A percentile compares a stretch with the other conserved stretches of the same genome.
Conservation (phyloP, 2,329 filamentous ascomycete genomes). For the Verticillium isaacii region DNA sequence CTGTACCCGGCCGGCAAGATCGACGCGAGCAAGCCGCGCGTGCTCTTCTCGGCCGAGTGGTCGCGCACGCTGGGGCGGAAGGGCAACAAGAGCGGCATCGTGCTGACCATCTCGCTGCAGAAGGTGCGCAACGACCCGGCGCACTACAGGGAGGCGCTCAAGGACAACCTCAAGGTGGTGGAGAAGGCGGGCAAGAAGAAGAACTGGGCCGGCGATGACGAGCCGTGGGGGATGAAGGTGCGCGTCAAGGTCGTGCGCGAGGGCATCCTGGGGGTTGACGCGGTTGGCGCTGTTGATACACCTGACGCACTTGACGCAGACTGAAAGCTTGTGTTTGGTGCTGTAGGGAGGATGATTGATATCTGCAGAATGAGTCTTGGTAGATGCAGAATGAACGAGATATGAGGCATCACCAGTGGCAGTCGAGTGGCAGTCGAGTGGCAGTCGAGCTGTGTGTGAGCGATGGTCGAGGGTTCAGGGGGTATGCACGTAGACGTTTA, state of each 20-base stretch:
- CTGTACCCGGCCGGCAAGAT: conserved; percentile 58
- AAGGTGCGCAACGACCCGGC: conserved; percentile 29
- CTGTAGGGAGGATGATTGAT: too few species aligned
- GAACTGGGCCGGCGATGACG: conserved; percentile 37
- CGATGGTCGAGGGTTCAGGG: too few species aligned
- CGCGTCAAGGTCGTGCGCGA: conserved; percentile 27
- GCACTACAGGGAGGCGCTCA: conserved; percentile 33
- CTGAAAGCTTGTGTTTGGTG: not conserved
- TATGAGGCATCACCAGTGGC: too few species aligned
- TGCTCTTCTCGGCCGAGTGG: conserved; percentile 36
- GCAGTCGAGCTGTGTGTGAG: too few species aligned
- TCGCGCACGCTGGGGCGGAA: conserved; percentile 32
- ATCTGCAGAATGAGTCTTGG: too few species aligned
- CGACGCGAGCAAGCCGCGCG: conserved; percentile 27
- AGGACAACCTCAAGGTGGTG: conserved; percentile 33
- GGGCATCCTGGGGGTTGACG: conserved; percentile 13
- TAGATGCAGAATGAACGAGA: too few species aligned
- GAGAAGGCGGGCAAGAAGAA: conserved; percentile 58
- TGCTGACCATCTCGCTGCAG: conserved; percentile 37
- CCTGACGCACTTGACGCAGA: too few species aligned
- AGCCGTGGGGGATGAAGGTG: conserved; percentile 33
- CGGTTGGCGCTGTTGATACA: too few species aligned
- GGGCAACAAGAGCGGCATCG: conserved; percentile 31
- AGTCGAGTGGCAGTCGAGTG: too few species aligned
- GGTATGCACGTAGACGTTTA: too few species aligned